Conservation (phyloP, 371 early-diverging fungal genomes). For the Mucor ambiguus region DNA sequence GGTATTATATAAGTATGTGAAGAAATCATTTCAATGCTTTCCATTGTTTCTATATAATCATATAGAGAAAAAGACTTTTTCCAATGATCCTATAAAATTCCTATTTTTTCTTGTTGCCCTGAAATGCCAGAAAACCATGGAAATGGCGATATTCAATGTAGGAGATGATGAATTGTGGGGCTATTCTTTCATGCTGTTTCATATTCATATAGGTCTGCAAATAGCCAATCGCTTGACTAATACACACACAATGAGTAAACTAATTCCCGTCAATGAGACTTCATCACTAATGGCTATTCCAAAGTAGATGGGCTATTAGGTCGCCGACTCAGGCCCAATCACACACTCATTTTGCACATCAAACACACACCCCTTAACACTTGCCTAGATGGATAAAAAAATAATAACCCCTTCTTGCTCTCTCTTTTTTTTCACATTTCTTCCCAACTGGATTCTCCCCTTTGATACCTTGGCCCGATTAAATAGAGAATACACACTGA, state of each 20-base stretch:
- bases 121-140: background rate
- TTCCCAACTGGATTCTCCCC: background rate
- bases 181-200: background rate
- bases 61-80: background rate
- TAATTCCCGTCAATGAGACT: background rate
- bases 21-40: background rate
- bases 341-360: constrained; percentile 1
- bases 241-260: background rate
- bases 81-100: background rate
- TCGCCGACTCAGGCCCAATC: background rate
- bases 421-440: background rate
- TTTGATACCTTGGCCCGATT: background rate
- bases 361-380: background rate
- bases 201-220: background rate
- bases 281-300: background rate
- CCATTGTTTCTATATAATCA: background rate
- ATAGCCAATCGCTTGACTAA: background rate
- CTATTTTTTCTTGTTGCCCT: background rate
- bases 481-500: background rate
- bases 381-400: background rate
- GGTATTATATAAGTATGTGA: background rate
- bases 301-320: background rate
- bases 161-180: background rate
- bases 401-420: background rate
- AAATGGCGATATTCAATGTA: background rate